phyloP scores from a whole-genome alignment of 1,284 basidiomycete species.

The Kwoniella shivajii region DNA sequence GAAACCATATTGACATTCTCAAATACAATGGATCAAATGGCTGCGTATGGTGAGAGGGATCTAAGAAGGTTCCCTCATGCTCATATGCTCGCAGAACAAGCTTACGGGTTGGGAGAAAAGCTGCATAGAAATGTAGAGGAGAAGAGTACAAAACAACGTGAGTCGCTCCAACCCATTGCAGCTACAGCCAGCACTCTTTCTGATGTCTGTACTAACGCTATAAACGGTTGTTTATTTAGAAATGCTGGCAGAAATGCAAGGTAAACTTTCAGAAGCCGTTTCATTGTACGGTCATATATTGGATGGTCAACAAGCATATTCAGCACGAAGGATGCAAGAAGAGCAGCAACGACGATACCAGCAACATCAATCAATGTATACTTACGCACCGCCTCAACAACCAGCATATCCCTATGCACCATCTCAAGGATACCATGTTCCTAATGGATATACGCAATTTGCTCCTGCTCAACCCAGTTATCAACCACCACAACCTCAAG shows the following conservation, averaged over 20 bases:
- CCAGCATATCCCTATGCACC: slow-evolving; percentile 10
- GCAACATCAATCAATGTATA: slow-evolving; percentile 26
- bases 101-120: slow-evolving; percentile 76
- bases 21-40: slow-evolving; percentile 82
- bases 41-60: slow-evolving; percentile 74
- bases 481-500: slow-evolving; percentile 20
- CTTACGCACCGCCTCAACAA: slow-evolving; percentile 14
- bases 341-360: slow-evolving; percentile 43
- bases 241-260: slow-evolving; percentile 86
- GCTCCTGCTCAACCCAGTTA: slow-evolving; percentile 3
- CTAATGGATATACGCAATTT: slow-evolving; percentile 4
- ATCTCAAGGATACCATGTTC: slow-evolving; percentile 5
- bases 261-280: slow-evolving; percentile 87
- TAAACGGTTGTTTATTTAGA: slow-evolving; percentile 58
- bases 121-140: slow-evolving; percentile 83
- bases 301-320: slow-evolving; percentile 67
- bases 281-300: slow-evolving; percentile 84
- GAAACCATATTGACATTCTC: slow-evolving; percentile 86
- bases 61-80: slow-evolving; percentile 78
- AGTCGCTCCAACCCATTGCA: slow-evolving; percentile 49
- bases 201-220: background rate
- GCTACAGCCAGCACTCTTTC: background rate
- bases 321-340: slow-evolving; percentile 48
- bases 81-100: slow-evolving; percentile 80
- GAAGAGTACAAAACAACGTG: slow-evolving; percentile 79